Conservation (phyloP, 441 rosid genomes). For the Eutrema salsugineum region DNA sequence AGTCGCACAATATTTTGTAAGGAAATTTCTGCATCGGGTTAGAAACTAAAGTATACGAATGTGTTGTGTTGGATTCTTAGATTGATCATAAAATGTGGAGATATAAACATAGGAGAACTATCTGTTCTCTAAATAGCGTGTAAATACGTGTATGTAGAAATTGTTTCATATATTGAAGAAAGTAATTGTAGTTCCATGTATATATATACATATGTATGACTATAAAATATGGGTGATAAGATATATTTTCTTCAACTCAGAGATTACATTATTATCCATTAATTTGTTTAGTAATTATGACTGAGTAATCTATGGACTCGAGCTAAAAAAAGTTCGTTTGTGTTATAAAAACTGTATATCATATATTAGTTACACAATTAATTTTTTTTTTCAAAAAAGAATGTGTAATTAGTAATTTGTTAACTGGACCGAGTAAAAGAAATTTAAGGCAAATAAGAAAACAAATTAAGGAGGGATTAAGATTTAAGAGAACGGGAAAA, state of each 20-base stretch:
- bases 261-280: not conserved
- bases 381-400: no score
- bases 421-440: not conserved
- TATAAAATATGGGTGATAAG: not conserved
- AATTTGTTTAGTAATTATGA: not conserved
- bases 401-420: not conserved
- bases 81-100: not conserved
- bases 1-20: not conserved
- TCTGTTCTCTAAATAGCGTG: not conserved
- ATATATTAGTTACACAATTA: not conserved
- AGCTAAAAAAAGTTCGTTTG: not conserved
- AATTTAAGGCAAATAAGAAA: not conserved
- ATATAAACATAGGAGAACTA: not conserved
- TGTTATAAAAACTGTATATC: not conserved
- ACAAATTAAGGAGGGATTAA: not conserved
- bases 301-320: not conserved
- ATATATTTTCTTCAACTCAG: not conserved
- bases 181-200: not conserved
- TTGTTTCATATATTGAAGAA: not conserved
- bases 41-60: not conserved
- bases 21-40: not conserved
- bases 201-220: not conserved
- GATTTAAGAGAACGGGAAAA: constrained; percentile 34
- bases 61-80: not conserved
- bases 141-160: not conserved